Base-by-base conservation (phyloP, 345 rosid species). In the Alliaria petiolata region DNA sequence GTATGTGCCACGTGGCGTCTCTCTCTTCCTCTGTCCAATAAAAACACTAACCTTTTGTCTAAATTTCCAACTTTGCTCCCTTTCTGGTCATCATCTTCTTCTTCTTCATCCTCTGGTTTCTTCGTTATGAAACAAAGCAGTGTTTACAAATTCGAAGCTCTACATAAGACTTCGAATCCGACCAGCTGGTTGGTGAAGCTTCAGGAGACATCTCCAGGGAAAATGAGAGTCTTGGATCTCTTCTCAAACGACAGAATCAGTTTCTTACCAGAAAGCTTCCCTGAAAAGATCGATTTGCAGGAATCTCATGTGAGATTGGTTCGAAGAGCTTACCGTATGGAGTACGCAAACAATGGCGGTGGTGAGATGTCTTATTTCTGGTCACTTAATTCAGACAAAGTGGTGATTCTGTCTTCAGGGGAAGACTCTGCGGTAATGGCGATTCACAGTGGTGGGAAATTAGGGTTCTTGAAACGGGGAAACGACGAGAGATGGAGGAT, bases 371-470 rank as follows among this genome's bases (percentile, higher is more conserved):
- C 58, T 6, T 17, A 6, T 45, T 75, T 69, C 70, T 75, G 79
- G 74, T 75, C 79, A 14, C 3, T 75, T 1, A 36, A 33, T 5
- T 68, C 79, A 11, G 79, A 69, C 4, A 76, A 68, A 38, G 79
- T 69, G 1, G 75, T 68, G 36, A 6, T 69, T 54, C 30, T 69
- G 7, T 61, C 75, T 45, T 56, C 76, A 55, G 49, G 40, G 22
- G 59, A 46, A 44, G 39, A 17, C 4, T 62, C 69, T 0, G 76
- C 80, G 14, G 8, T 76, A 22, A 49, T 76, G 55, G 80, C 76
- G 5, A 69, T 76, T 40, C 80, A 76, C 60, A 76, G 76, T 33
- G 80, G 80, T 2, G 76, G 76, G 13, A 76, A 70, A 57, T 34
- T 76, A 62, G 80, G 71, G 11, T 70, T 70, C 26, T 17, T 76